phyloP scores from a whole-genome alignment of 2,329 filamentous ascomycete species.

The Fusarium pseudonygamai region DNA sequence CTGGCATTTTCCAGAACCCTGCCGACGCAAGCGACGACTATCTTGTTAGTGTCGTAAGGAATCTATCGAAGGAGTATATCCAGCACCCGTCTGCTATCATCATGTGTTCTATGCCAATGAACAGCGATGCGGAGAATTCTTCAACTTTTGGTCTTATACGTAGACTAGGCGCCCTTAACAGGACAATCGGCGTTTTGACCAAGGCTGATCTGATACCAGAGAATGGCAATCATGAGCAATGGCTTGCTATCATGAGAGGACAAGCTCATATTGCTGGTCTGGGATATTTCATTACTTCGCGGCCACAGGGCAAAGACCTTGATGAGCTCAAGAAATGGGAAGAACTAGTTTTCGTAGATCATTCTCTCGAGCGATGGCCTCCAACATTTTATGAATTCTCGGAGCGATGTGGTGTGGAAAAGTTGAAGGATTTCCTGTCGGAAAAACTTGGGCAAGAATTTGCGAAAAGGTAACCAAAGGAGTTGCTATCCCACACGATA shows the following conservation, averaged over 20 bases:
- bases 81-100: constrained; percentile 75
- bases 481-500: not conserved
- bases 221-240: constrained; percentile 61
- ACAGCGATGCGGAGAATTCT: constrained; percentile 79
- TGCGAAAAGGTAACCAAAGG: constrained; percentile 55
- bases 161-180: constrained; percentile 61
- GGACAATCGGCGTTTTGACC: constrained; percentile 81
- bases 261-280: constrained; percentile 71
- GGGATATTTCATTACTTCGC: constrained; percentile 83
- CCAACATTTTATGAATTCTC: constrained; percentile 57
- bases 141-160: constrained; percentile 73
- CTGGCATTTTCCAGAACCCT: constrained; percentile 80
- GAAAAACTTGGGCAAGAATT: constrained; percentile 64
- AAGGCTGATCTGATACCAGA: constrained; percentile 79
- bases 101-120: constrained; percentile 80
- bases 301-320: constrained; percentile 66
- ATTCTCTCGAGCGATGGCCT: constrained; percentile 57
- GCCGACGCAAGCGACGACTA: constrained; percentile 72
- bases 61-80: constrained; percentile 77
- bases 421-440: constrained; percentile 62
- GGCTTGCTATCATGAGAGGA: constrained; percentile 70
- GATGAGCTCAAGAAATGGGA: constrained; percentile 63
- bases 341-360: constrained; percentile 59
- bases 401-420: constrained; percentile 63
- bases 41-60: constrained; percentile 76